Evolutionary conservation across 352 stramenopile genomes (phyloP), one percentile per base, ranked within the genome.

Genomic region (Aphanomyces cochlioides): DNA sequence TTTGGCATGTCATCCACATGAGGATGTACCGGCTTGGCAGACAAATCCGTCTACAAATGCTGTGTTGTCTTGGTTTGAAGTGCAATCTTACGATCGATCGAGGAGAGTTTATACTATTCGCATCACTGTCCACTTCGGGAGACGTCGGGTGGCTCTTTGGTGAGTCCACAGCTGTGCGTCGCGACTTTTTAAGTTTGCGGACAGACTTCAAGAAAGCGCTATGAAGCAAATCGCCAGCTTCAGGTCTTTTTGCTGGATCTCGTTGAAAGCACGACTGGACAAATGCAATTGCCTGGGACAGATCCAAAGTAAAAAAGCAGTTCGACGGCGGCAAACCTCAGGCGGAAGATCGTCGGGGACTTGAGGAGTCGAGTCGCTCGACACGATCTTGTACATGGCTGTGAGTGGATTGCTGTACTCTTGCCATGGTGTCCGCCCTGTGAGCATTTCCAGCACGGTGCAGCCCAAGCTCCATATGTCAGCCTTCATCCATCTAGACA

Each of bases 381-480:
- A 84, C 2, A 90, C 88, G 57, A 96, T 96, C 72, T 92, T 81
- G 72, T 95, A 97, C 88, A 98, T 96, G 17, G 90, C 89, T 4
- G 90, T 86, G n/a, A 96, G 76, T 12, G 90, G 87, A 67, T 96
- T 96, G 66, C 81, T 89, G 66, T 90, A 95, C 68, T 97, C 75
- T 56, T 87, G 77, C 85, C 88, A 98, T 5, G 92, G 93, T n/a
- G 86, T 82, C 36, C 89, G 74, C 13, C 88, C 92, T 15, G 92
- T 98, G 47, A 97, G 74, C 93, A 98, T 98, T 76, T 98, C 93
- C 41, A 98, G 79, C 13, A 97, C 74, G 1, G 90, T 89, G 73
- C 93, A 98, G 6, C 93, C 93, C 5, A 98, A 74, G 73, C 88
- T 96, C 93, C 93, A 98, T 8, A 98, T 83, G 48, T 98, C 93